phyloP scores from a whole-genome alignment of 257 asterid genomes.

The Scutellaria barbata region DNA sequence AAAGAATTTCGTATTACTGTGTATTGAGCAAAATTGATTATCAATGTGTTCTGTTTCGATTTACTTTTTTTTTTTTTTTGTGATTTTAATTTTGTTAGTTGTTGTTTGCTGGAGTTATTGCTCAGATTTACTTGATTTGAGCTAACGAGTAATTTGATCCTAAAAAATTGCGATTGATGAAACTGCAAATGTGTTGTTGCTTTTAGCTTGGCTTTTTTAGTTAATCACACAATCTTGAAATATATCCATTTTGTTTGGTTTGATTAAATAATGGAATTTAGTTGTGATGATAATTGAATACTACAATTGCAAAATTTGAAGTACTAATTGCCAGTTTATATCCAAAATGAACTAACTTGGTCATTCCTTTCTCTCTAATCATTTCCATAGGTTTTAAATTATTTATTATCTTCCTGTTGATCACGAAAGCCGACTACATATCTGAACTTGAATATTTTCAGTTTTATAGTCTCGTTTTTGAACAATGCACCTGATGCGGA shows the following conservation, averaged over 20 bases:
- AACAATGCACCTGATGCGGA: conserved; percentile 83
- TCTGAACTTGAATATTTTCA: conserved; percentile 48
- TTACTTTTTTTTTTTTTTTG: not conserved
- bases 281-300: conserved; percentile 1
- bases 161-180: conserved; percentile 6
- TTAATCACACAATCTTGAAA: not conserved
- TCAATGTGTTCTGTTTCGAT: conserved; percentile 14
- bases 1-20: not conserved
- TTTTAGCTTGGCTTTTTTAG: conserved; percentile 6
- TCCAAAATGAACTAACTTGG: not conserved
- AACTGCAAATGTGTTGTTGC: not conserved
- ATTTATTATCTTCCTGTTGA: conserved; percentile 17
- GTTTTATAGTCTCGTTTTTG: conserved; percentile 88
- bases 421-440: not conserved
- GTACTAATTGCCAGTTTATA: conserved; percentile 17
- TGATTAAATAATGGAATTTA: not conserved
- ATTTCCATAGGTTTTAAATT: conserved; percentile 13
- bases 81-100: not conserved
- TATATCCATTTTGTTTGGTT: not conserved
- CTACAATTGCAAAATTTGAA: not conserved
- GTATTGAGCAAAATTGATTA: conserved; percentile 22
- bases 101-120: not conserved
- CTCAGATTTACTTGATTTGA: conserved; percentile 3
- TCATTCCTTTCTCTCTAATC: conserved; percentile 3
- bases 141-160: not conserved